These are phyloP conservation scores for Vairimorpha apis DNA, from an alignment of 371 early-diverging fungal species.

Conservation along the genomic window DNA sequence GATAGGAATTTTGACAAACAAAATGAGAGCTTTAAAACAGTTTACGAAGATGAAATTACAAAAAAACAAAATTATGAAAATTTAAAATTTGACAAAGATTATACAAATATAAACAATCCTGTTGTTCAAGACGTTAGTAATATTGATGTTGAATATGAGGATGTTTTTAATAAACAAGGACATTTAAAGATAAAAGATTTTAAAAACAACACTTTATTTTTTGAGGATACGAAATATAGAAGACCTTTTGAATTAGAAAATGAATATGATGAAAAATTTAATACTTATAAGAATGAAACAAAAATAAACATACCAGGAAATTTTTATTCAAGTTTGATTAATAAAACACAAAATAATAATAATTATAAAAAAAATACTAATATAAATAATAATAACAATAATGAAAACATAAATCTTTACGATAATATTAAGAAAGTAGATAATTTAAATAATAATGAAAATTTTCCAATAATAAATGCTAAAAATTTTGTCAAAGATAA, in stretches of 20 bases:
- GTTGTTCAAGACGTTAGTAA: neutral
- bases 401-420: no score
- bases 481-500: no score
- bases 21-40: constrained; percentile 30
- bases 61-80: neutral
- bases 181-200: neutral
- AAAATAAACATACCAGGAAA: neutral
- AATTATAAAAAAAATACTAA: neutral
- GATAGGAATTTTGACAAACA: neutral
- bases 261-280: constrained; percentile 13
- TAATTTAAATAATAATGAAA: no score
- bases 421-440: no score
- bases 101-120: neutral
- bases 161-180: neutral
- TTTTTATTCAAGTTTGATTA: neutral
- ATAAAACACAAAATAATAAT: neutral
- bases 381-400: neutral
- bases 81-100: neutral
- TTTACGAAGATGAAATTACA: constrained; percentile 13
- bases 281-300: neutral
- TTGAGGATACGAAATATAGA: neutral
- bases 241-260: constrained; percentile 27
- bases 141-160: neutral
- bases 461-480: no score
- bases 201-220: neutral